phyloP scores from a whole-genome alignment of 2,329 filamentous ascomycete genomes.

The Ascochyta lentis region DNA sequence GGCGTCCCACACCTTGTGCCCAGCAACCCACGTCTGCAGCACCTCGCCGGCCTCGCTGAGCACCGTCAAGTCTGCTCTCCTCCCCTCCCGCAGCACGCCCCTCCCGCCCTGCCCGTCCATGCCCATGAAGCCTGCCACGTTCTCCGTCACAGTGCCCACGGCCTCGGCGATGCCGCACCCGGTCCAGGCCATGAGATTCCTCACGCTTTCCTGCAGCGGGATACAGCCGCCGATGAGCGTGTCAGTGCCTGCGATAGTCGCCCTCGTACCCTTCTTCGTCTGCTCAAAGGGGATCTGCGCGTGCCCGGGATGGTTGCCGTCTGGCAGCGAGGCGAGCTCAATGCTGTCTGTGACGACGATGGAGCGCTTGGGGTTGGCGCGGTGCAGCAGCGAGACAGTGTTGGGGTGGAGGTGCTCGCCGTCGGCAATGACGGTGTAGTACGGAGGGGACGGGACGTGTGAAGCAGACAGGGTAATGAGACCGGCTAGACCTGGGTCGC shows the following conservation, averaged over 20 bases:
- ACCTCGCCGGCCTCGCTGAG: slow-evolving; percentile 56
- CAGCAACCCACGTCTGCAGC: slow-evolving; percentile 60
- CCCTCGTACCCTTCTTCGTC: slow-evolving; percentile 56
- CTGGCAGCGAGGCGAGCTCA: slow-evolving; percentile 60
- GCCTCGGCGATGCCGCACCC: slow-evolving; percentile 57
- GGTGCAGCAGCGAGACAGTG: slow-evolving; percentile 58
- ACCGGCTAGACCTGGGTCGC: slow-evolving; percentile 60
- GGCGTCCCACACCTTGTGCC: slow-evolving; percentile 55
- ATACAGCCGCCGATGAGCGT: slow-evolving; percentile 63
- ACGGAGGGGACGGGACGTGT: slow-evolving; percentile 47
- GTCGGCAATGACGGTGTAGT: slow-evolving; percentile 62
- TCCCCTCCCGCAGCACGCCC: slow-evolving; percentile 52
- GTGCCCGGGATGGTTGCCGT: slow-evolving; percentile 60
- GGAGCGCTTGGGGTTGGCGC: slow-evolving; percentile 54
- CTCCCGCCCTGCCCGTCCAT: slow-evolving; percentile 52
- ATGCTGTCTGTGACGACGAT: slow-evolving; percentile 63
- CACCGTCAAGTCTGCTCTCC: slow-evolving; percentile 59
- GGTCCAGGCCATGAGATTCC: slow-evolving; percentile 56
- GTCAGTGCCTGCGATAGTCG: slow-evolving; percentile 60
- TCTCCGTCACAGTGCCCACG: slow-evolving; percentile 59
- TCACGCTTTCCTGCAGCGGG: slow-evolving; percentile 58
- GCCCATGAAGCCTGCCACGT: slow-evolving; percentile 59
- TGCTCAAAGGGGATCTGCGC: slow-evolving; percentile 60
- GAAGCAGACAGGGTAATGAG: slow-evolving; percentile 39
- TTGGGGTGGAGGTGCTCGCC: slow-evolving; percentile 61